These are phyloP conservation scores for Fraxinus baroniana DNA, from an alignment of 305 asterid genomes.

Conservation along the genomic window DNA sequence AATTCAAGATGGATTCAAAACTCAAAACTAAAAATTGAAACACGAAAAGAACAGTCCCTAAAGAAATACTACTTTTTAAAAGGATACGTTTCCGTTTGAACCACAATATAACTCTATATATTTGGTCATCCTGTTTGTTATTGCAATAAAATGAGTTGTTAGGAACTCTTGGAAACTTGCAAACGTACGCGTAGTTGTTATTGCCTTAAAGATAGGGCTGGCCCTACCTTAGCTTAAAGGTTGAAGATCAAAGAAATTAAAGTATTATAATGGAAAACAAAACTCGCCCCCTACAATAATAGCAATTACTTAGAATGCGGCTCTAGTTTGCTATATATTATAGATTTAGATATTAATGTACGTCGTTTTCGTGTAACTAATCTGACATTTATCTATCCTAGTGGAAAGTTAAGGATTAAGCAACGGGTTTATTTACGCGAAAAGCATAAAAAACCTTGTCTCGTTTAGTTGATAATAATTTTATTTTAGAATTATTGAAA, in stretches of 20 bases:
- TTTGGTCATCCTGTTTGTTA: neutral
- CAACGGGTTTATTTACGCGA: neutral
- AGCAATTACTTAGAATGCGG: neutral
- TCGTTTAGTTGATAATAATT: neutral
- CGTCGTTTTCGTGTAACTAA: conserved; percentile 2
- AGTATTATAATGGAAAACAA: neutral
- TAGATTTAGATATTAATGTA: neutral
- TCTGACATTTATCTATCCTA: neutral
- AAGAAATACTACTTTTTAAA: no score
- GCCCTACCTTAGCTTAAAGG: neutral
- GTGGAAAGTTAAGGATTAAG: neutral
- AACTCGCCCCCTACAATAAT: conserved; percentile 14
- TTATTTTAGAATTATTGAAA: neutral
- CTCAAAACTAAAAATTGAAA: no score
- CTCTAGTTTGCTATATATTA: neutral
- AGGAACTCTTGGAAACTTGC: neutral
- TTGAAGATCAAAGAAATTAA: neutral
- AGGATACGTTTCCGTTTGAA: neutral
- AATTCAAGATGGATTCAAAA: no score
- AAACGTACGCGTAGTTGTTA: conserved; percentile 21
- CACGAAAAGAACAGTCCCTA: no score
- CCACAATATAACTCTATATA: neutral
- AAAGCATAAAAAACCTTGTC: neutral
- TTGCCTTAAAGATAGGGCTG: conserved; percentile 13
- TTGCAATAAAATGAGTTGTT: neutral